Conservation (phyloP, 331 rosid genomes). For the Malus hybrid region DNA sequence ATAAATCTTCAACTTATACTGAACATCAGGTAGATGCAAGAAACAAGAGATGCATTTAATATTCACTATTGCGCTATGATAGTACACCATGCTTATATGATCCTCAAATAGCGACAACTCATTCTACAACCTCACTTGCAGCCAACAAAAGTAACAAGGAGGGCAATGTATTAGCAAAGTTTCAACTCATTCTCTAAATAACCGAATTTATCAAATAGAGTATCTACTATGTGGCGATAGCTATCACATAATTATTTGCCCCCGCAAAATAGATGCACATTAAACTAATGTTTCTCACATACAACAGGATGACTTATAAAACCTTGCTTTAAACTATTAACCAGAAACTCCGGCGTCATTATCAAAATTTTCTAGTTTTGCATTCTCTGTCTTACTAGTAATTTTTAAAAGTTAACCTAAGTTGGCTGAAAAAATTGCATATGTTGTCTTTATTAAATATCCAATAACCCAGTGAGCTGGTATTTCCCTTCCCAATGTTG, state of each 20-base stretch:
- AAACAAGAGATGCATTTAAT: background rate
- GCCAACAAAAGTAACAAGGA: too few relatives aligned
- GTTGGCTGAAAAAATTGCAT: background rate
- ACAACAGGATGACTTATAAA: background rate
- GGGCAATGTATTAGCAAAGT: too few relatives aligned
- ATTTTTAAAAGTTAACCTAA: background rate
- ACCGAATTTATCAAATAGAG: background rate
- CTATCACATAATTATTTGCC: background rate
- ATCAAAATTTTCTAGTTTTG: background rate
- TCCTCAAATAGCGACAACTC: background rate
- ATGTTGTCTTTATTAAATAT: background rate
- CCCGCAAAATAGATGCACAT: background rate
- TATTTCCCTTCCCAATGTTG: background rate
- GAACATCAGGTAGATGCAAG: background rate
- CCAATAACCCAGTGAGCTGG: background rate
- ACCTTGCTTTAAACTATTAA: background rate
- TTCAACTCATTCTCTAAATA: background rate
- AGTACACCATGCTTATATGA: background rate
- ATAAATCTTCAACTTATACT: background rate
- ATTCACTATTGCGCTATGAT: background rate
- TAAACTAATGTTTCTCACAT: background rate
- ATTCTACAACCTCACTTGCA: too few relatives aligned
- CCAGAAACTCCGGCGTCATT: background rate
- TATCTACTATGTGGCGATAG: background rate
- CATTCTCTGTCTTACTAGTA: background rate